Evolutionary conservation across 1,284 basidiomycete species (phyloP).

Genomic region (Melampsora larici-populina): DNA sequence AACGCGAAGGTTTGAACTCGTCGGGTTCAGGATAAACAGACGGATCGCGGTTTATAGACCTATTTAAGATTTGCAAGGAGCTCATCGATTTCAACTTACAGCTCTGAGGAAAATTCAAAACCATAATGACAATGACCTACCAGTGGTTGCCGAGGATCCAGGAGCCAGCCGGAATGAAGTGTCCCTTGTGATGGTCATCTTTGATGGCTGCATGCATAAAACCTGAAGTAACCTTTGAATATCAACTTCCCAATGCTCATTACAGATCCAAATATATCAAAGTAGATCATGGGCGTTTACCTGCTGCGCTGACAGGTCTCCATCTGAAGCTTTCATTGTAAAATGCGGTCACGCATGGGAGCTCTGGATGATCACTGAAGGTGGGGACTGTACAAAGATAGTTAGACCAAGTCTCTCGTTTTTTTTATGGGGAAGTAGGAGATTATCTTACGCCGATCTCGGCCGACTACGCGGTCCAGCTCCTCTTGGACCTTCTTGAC

Average conservation of each 20-base stretch:
- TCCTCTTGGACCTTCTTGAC: constrained; percentile 63
- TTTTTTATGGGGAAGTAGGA: neutral
- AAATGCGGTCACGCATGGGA: constrained; percentile 64
- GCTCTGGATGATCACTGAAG: constrained; percentile 59
- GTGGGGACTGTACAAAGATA: constrained; percentile 21
- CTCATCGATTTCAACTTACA: constrained; percentile 10
- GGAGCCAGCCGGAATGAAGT: constrained; percentile 45
- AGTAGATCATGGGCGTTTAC: constrained; percentile 25
- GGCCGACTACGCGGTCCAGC: constrained; percentile 56
- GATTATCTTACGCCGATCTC: constrained; percentile 17
- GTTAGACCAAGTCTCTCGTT: neutral
- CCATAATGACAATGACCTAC: constrained; percentile 12
- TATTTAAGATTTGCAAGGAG: neutral
- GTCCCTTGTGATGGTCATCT: constrained; percentile 44
- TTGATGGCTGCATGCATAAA: constrained; percentile 40
- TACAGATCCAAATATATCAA: neutral
- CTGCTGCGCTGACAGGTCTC: constrained; percentile 58
- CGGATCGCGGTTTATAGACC: constrained; percentile 44
- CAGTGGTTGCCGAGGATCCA: constrained; percentile 48
- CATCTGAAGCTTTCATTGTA: constrained; percentile 64
- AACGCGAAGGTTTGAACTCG: constrained; percentile 23
- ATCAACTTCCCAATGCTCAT: neutral
- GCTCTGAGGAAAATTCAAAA: constrained; percentile 15
- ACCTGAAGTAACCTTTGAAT: constrained; percentile 1
- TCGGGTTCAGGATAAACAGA: constrained; percentile 41